phyloP scores from a whole-genome alignment of 2,329 filamentous ascomycete species.

The Trichoderma semiorbis region DNA sequence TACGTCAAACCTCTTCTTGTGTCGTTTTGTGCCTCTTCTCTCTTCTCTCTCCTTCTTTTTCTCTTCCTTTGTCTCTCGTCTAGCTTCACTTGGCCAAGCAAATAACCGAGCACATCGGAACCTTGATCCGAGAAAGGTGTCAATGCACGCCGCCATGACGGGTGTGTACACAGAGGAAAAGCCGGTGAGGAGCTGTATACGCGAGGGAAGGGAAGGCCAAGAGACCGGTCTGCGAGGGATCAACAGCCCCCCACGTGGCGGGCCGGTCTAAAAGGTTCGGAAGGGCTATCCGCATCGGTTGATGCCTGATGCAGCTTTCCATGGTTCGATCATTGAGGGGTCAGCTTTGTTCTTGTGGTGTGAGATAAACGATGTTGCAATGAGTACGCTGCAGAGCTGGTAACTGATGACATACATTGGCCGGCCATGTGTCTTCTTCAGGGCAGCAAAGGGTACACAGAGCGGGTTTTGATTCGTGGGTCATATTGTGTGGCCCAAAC shows the following conservation, averaged over 20 bases:
- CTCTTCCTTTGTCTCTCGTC: not conserved
- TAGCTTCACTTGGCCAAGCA: not conserved
- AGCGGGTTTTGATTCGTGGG: constrained; percentile 3
- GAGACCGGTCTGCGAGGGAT: not conserved
- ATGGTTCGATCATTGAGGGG: constrained; percentile 16
- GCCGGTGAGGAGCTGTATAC: not conserved
- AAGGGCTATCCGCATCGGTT: constrained; percentile 15
- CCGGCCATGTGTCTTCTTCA: not conserved
- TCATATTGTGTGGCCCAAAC: constrained; percentile 2
- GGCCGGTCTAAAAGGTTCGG: constrained; percentile 3
- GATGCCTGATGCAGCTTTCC: constrained; percentile 18
- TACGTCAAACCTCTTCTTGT: not conserved
- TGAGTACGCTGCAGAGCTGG: not conserved
- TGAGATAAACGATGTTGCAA: not conserved
- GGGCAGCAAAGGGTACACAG: constrained; percentile 10
- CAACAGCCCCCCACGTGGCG: constrained; percentile 16
- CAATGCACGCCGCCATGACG: not conserved
- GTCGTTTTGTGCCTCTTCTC: not conserved
- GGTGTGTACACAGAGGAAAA: constrained; percentile 6
- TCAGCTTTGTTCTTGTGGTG: not conserved
- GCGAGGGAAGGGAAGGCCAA: not conserved
- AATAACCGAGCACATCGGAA: not conserved
- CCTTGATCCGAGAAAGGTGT: not conserved
- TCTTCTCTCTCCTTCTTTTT: not conserved
- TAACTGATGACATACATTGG: not conserved